Evolutionary conservation across 2,329 filamentous ascomycete genomes (phyloP).

Genomic region (Nothomitra cinnamomea): DNA sequence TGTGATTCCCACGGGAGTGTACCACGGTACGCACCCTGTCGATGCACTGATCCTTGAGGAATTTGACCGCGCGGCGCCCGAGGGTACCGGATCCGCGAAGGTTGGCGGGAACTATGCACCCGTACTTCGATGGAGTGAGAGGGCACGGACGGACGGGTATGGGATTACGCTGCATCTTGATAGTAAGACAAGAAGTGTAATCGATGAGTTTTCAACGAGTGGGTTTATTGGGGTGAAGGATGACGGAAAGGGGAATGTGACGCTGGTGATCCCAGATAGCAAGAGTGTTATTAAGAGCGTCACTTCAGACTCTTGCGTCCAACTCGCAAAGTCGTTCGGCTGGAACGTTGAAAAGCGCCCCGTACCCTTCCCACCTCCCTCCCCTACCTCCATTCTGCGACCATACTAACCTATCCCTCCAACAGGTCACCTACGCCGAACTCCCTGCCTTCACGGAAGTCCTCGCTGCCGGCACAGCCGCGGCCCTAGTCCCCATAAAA

Average conservation of each 20-base stretch:
- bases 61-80: slow-evolving; percentile 84
- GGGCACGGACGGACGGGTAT: slow-evolving; percentile 59
- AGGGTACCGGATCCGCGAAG: slow-evolving; percentile 83
- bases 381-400: background rate
- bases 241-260: slow-evolving; percentile 36
- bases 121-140: slow-evolving; percentile 74
- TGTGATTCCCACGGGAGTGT: slow-evolving; percentile 82
- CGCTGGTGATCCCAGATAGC: slow-evolving; percentile 73
- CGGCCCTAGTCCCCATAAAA: slow-evolving; percentile 77
- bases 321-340: slow-evolving; percentile 60
- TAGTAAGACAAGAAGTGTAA: slow-evolving; percentile 62
- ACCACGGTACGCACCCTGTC: slow-evolving; percentile 82
- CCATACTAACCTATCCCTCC: background rate
- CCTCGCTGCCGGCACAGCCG: slow-evolving; percentile 82
- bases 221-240: slow-evolving; percentile 72
- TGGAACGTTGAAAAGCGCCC: slow-evolving; percentile 68
- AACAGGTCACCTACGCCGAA: slow-evolving; percentile 48
- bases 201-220: slow-evolving; percentile 92
- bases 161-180: slow-evolving; percentile 94
- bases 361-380: slow-evolving; percentile 25
- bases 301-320: slow-evolving; percentile 61
- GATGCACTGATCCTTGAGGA: slow-evolving; percentile 76
- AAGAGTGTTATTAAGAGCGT: slow-evolving; percentile 77
- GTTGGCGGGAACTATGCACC: slow-evolving; percentile 93
- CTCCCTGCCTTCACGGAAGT: slow-evolving; percentile 54